phyloP scores from a whole-genome alignment of 192 early-diverging fungal species.

The Kickxella alabastrina region DNA sequence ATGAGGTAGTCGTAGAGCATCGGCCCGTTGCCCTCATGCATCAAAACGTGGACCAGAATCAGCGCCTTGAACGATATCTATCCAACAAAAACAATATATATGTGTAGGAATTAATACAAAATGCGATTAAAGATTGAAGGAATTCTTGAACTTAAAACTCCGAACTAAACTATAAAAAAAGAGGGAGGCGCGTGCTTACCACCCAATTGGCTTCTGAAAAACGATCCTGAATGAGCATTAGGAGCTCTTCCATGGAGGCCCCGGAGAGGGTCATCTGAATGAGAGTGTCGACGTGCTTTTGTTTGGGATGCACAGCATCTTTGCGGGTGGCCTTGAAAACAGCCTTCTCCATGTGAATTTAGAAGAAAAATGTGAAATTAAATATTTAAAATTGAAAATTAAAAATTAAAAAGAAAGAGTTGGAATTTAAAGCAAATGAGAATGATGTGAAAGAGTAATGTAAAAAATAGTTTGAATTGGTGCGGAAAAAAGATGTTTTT shows the following conservation, averaged over 20 bases:
- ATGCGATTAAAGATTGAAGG: no score
- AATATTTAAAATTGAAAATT: constrained; percentile 1
- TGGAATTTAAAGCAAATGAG: neutral
- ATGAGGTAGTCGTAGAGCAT: constrained; percentile 45
- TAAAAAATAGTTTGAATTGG: no score
- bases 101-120: no score
- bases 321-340: constrained; percentile 54
- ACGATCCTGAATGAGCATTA: constrained; percentile 50
- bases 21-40: constrained; percentile 47
- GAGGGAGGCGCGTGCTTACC: constrained; percentile 31
- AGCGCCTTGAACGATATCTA: constrained; percentile 54
- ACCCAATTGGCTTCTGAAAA: constrained; percentile 54
- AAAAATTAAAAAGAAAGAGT: neutral
- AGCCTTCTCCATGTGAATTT: constrained; percentile 57
- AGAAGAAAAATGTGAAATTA: neutral
- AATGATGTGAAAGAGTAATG: neutral
- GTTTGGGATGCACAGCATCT: constrained; percentile 52
- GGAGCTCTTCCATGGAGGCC: constrained; percentile 48
- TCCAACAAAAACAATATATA: neutral
- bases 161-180: no score
- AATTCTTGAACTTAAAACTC: no score
- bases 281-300: constrained; percentile 55
- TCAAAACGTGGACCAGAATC: constrained; percentile 51
- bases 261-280: constrained; percentile 52
- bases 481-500: no score